These are phyloP conservation scores for Saccharomyces eubayanus DNA, from an alignment of 805 yeast genomes.

Conservation along the genomic window DNA sequence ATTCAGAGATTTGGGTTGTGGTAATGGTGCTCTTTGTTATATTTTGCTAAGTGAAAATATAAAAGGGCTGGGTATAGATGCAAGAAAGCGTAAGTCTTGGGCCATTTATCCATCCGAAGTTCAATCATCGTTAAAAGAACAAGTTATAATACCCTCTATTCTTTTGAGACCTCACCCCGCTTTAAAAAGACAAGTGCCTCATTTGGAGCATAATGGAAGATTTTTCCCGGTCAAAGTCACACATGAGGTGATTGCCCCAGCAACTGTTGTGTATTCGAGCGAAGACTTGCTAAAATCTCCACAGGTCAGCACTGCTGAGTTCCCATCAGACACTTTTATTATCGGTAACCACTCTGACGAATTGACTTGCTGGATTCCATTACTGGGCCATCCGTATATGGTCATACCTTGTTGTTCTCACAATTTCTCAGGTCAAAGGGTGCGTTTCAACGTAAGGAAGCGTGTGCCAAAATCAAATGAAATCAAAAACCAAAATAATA, in stretches of 20 bases:
- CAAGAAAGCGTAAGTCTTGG: slow-evolving; percentile 87
- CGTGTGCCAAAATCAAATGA: slow-evolving; percentile 4
- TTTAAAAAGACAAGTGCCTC: slow-evolving; percentile 44
- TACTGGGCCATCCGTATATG: slow-evolving; percentile 76
- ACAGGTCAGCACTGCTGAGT: slow-evolving; percentile 54
- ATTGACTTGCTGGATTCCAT: slow-evolving; percentile 89
- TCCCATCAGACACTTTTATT: slow-evolving; percentile 63
- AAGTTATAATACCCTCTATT: slow-evolving; percentile 73
- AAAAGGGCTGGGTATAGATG: slow-evolving; percentile 79
- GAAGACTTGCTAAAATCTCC: slow-evolving; percentile 41
- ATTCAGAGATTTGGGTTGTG: slow-evolving; percentile 90
- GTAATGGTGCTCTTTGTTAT: slow-evolving; percentile 80
- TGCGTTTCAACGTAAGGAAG: slow-evolving; percentile 49
- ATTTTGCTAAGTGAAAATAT: slow-evolving; percentile 73
- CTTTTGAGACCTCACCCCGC: slow-evolving; percentile 65
- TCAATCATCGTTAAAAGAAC: slow-evolving; percentile 53
- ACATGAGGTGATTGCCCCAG: slow-evolving; percentile 42
- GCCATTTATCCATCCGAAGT: slow-evolving; percentile 58
- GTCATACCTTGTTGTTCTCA: slow-evolving; percentile 96
- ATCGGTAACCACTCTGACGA: slow-evolving; percentile 96
- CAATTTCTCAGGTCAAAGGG: slow-evolving; percentile 65
- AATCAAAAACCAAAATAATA: slow-evolving; percentile 8
- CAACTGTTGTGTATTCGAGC: slow-evolving; percentile 30
- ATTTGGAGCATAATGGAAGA: slow-evolving; percentile 52
- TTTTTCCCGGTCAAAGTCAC: slow-evolving; percentile 30